phyloP scores from a whole-genome alignment of 305 asterid genomes.

The Fraxinus sp. region DNA sequence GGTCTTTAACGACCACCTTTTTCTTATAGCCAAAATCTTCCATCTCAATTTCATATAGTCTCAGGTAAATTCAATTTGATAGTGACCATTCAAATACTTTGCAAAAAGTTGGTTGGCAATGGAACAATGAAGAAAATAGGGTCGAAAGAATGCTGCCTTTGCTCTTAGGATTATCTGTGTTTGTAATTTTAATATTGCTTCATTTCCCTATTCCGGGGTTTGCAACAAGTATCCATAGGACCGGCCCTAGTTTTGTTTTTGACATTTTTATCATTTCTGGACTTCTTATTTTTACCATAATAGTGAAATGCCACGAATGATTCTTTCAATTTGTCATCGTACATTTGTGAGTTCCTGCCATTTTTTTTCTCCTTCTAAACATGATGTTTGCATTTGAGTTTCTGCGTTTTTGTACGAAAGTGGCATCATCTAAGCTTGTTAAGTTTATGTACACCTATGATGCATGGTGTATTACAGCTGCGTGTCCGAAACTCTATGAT shows the following conservation, averaged over 20 bases:
- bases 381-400: not conserved
- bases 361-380: not conserved
- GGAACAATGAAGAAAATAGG: conserved; percentile 19
- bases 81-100: conserved; percentile 21
- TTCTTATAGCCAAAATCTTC: conserved; percentile 19
- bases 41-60: conserved; percentile 30
- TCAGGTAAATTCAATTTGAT: conserved; percentile 27
- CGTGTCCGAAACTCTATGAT: too few species aligned
- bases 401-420: not conserved
- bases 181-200: not conserved
- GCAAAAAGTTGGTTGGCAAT: not conserved
- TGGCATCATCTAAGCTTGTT: too few species aligned
- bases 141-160: not conserved
- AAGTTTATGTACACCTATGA: too few species aligned
- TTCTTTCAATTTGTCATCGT: not conserved
- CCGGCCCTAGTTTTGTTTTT: conserved; percentile 8
- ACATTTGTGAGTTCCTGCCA: not conserved
- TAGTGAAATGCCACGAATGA: not conserved
- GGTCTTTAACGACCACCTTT: conserved; percentile 21
- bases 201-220: conserved; percentile 12
- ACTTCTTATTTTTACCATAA: not conserved
- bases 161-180: conserved; percentile 2
- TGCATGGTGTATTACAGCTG: too few species aligned
- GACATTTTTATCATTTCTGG: not conserved
- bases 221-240: conserved; percentile 1